phyloP scores from a whole-genome alignment of 2,329 filamentous ascomycete genomes.

The Ophiocordyceps camponoti-rufipedis region DNA sequence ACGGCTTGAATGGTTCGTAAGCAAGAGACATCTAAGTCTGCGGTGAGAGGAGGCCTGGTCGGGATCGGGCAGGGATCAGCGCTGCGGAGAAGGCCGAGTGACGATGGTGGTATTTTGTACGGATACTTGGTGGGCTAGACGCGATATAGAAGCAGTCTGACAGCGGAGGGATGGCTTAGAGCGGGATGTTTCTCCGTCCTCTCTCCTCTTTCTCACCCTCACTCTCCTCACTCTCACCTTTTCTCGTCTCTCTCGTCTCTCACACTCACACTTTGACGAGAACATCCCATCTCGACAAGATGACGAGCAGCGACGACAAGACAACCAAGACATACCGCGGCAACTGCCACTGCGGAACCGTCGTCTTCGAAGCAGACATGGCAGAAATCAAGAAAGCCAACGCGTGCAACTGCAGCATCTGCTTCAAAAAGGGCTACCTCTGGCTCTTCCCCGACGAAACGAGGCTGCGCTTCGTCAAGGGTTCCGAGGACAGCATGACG shows the following conservation, averaged over 20 bases:
- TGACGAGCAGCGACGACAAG: neutral
- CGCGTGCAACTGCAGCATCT: slow-evolving; percentile 52
- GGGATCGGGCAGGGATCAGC: neutral
- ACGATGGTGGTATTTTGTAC: too few relatives aligned
- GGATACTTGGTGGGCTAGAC: too few relatives aligned
- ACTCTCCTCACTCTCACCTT: too few relatives aligned
- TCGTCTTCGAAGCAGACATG: slow-evolving; percentile 29
- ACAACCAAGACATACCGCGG: slow-evolving; percentile 27
- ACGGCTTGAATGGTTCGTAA: neutral
- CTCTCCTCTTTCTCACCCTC: too few relatives aligned
- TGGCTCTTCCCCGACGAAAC: slow-evolving; percentile 15
- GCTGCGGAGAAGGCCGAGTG: too few relatives aligned
- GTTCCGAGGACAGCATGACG: slow-evolving; percentile 19
- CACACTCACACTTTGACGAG: too few relatives aligned
- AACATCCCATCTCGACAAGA: neutral
- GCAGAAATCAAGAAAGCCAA: slow-evolving; percentile 37
- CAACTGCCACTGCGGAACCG: slow-evolving; percentile 38
- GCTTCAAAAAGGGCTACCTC: slow-evolving; percentile 29
- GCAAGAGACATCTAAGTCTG: neutral
- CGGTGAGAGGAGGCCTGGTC: too few relatives aligned
- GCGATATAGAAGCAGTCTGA: too few relatives aligned
- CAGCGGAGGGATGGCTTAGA: too few relatives aligned
- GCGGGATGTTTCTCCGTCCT: too few relatives aligned
- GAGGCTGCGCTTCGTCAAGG: slow-evolving; percentile 26
- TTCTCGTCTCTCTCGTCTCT: too few relatives aligned